These are phyloP conservation scores for Calonectria honghensis DNA, from an alignment of 2,329 filamentous ascomycete species.

Conservation along the genomic window DNA sequence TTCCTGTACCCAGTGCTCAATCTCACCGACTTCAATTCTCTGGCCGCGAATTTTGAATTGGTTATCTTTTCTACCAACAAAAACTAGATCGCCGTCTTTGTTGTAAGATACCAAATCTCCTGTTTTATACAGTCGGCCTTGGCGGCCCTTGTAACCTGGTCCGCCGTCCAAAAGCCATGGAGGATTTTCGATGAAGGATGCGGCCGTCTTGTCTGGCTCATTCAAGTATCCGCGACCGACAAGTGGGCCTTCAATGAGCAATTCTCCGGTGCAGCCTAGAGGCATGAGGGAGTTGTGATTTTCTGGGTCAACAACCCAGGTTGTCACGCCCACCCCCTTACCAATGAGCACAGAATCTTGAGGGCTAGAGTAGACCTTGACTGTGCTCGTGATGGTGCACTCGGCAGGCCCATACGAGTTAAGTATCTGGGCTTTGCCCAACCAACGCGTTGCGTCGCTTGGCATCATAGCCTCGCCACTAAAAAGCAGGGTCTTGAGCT, in stretches of 20 bases:
- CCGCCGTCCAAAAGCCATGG: conserved; percentile 25
- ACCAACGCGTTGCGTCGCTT: conserved; percentile 40
- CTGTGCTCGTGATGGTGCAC: conserved; percentile 23
- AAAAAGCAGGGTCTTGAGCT: background rate
- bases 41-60: conserved; percentile 77
- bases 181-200: conserved; percentile 5
- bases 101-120: conserved; percentile 68
- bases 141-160: conserved; percentile 8
- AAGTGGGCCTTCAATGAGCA: conserved; percentile 34
- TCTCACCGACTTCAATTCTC: conserved; percentile 67
- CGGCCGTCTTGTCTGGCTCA: background rate
- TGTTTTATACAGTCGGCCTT: conserved; percentile 63
- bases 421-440: conserved; percentile 21
- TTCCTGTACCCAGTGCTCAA: conserved; percentile 46
- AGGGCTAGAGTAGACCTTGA: background rate
- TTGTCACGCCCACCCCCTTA: conserved; percentile 16
- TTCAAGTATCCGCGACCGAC: conserved; percentile 22
- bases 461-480: background rate
- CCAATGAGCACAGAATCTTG: conserved; percentile 22
- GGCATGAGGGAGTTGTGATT: conserved; percentile 29
- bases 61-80: conserved; percentile 72
- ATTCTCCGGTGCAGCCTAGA: conserved; percentile 29
- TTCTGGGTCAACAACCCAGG: conserved; percentile 35
- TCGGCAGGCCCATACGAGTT: conserved; percentile 48
- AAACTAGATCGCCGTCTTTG: conserved; percentile 63